These are phyloP conservation scores for Phytophthora quininea DNA, from an alignment of 352 stramenopile species.

Conservation along the genomic window DNA sequence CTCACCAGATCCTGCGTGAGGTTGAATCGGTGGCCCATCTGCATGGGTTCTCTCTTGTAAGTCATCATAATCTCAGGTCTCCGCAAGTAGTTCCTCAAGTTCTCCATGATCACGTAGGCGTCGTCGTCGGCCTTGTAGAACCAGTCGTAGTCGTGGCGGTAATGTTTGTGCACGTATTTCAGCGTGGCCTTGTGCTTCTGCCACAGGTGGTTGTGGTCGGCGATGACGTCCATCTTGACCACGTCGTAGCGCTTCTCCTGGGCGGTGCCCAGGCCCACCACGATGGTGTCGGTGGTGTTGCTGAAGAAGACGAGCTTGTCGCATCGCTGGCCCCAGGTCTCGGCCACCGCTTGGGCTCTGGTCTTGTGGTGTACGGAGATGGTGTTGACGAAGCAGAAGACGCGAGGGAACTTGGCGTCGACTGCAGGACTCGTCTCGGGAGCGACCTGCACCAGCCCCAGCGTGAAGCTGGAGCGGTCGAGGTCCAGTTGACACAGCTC, in stretches of 20 bases:
- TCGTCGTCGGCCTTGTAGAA: constrained; percentile 90
- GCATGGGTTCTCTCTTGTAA: constrained; percentile 64
- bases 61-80: constrained; percentile 70
- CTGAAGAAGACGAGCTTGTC: constrained; percentile 86
- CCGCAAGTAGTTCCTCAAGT: constrained; percentile 65
- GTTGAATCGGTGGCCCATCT: constrained; percentile 84
- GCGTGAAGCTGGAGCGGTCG: constrained; percentile 40
- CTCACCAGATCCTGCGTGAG: constrained; percentile 70
- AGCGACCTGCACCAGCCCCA: constrained; percentile 52
- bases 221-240: constrained; percentile 68
- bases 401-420: constrained; percentile 45
- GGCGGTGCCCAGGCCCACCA: constrained; percentile 32
- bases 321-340: constrained; percentile 85
- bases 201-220: constrained; percentile 84
- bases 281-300: constrained; percentile 62
- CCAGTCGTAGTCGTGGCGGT: constrained; percentile 84
- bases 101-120: constrained; percentile 83
- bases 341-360: constrained; percentile 65
- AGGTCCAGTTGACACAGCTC: constrained; percentile 66
- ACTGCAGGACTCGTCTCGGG: constrained; percentile 2
- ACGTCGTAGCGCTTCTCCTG: constrained; percentile 51
- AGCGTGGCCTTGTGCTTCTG: constrained; percentile 84
- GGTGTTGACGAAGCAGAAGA: constrained; percentile 86
- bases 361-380: constrained; percentile 74
- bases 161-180: constrained; percentile 70